Percentiles rank a stretch among this genome's conserved stretches.
phyloP scores from a whole-genome alignment of 2,329 filamentous ascomycete species.

The Graphiopsis chlorocephala region DNA sequence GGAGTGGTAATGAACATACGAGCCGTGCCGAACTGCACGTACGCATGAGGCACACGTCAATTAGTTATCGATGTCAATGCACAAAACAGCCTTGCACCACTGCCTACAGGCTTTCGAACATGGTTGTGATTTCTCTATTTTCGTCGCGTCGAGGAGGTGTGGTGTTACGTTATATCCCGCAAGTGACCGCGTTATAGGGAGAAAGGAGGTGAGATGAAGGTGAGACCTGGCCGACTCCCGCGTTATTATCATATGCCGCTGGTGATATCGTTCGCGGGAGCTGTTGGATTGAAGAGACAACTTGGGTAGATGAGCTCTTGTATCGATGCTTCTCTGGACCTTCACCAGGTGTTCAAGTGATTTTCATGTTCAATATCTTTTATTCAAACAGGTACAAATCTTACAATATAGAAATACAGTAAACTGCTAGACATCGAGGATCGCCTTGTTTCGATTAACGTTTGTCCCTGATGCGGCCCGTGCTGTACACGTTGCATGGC shows the following conservation, averaged over 20 bases:
- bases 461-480: constrained; percentile 4
- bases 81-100: not conserved
- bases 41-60: not conserved
- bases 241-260: constrained; percentile 2
- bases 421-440: not conserved
- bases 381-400: not conserved
- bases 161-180: not conserved
- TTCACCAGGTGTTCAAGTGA: too few species aligned
- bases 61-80: not conserved
- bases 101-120: not conserved
- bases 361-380: not conserved
- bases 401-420: not conserved
- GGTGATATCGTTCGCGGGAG: not conserved
- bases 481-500: not conserved
- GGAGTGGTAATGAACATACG: not conserved
- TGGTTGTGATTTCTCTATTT: not conserved
- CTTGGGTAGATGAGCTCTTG: not conserved
- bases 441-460: not conserved
- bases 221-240: constrained; percentile 9
- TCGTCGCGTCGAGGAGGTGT: not conserved
- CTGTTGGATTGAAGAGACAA: not conserved
- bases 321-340: too few species aligned
- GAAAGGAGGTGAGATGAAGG: constrained; percentile 12
- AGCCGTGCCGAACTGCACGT: not conserved
- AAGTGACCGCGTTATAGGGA: not conserved